These are phyloP conservation scores for Spathaspora sp. DNA, from an alignment of 805 yeast species.

Conservation along the genomic window DNA sequence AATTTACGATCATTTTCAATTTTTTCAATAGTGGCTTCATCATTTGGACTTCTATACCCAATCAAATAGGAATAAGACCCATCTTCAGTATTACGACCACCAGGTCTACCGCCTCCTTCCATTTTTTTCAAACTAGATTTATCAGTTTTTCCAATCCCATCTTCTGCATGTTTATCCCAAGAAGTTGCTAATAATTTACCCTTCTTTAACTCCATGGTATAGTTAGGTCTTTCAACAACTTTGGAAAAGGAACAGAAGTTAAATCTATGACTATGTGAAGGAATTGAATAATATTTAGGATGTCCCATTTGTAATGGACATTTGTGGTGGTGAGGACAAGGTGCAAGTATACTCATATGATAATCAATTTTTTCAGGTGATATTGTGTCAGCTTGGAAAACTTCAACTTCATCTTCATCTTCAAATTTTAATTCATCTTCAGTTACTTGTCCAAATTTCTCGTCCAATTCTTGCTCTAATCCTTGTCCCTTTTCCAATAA, in stretches of 20 bases:
- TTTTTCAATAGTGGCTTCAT: slow-evolving; percentile 32
- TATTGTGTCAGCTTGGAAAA: slow-evolving; percentile 15
- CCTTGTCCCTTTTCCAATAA: slow-evolving; percentile 16
- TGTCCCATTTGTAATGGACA: slow-evolving; percentile 85
- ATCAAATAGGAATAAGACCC: slow-evolving; percentile 75
- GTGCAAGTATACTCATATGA: slow-evolving; percentile 72
- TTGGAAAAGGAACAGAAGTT: slow-evolving; percentile 76
- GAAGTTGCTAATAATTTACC: slow-evolving; percentile 70
- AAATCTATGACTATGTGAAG: slow-evolving; percentile 54
- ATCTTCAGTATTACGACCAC: slow-evolving; percentile 65
- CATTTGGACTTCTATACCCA: slow-evolving; percentile 54
- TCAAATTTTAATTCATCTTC: slow-evolving; percentile 47
- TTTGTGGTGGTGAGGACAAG: slow-evolving; percentile 82
- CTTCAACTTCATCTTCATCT: slow-evolving; percentile 34
- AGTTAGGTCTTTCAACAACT: slow-evolving; percentile 72
- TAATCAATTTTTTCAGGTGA: slow-evolving; percentile 32
- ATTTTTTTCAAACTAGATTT: slow-evolving; percentile 30
- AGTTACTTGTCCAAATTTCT: slow-evolving; percentile 39
- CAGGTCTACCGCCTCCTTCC: slow-evolving; percentile 76
- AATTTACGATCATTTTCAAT: slow-evolving; percentile 37
- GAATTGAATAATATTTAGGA: slow-evolving; percentile 58
- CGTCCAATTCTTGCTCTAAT: slow-evolving; percentile 29
- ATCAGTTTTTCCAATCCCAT: slow-evolving; percentile 48
- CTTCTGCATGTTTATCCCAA: slow-evolving; percentile 60
- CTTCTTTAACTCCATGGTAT: slow-evolving; percentile 75